Conservation (phyloP, 768 basidiomycete genomes). For the Myochromella boudieri region DNA sequence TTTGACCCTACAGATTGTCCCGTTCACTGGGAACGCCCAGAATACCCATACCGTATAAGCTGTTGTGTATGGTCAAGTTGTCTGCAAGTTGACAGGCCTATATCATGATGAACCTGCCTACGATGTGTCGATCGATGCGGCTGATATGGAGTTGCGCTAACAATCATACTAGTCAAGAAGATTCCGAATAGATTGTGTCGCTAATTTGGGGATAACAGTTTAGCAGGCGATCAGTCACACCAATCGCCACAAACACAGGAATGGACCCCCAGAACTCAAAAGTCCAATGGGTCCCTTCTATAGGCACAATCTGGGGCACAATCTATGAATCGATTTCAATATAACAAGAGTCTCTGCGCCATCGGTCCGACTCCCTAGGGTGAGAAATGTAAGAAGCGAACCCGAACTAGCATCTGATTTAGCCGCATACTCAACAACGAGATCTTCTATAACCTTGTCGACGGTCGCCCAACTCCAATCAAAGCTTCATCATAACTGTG, state of each 20-base stretch:
- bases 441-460: background rate
- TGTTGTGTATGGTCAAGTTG: too few species aligned
- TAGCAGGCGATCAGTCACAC: slow-evolving; percentile 3
- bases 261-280: background rate
- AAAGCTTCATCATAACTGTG: slow-evolving; percentile 27
- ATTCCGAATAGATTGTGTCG: slow-evolving; percentile 1
- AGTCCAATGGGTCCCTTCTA: background rate
- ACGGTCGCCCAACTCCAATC: slow-evolving; percentile 3
- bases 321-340: too few species aligned
- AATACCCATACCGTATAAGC: too few species aligned
- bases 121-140: slow-evolving; percentile 1
- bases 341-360: too few species aligned
- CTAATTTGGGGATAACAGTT: background rate
- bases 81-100: background rate
- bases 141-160: slow-evolving; percentile 4
- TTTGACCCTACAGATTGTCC: too few species aligned
- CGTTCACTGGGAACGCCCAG: too few species aligned
- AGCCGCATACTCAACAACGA: background rate
- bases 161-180: background rate
- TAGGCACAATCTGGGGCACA: background rate
- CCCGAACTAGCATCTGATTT: too few species aligned
- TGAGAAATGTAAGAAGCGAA: too few species aligned
- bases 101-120: background rate
- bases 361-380: too few species aligned
- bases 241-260: slow-evolving; percentile 2